Evolutionary conservation across 1,284 basidiomycete genomes (phyloP), one percentile per base, ranked within the genome.

Genomic region (Austroboletus niveus): DNA sequence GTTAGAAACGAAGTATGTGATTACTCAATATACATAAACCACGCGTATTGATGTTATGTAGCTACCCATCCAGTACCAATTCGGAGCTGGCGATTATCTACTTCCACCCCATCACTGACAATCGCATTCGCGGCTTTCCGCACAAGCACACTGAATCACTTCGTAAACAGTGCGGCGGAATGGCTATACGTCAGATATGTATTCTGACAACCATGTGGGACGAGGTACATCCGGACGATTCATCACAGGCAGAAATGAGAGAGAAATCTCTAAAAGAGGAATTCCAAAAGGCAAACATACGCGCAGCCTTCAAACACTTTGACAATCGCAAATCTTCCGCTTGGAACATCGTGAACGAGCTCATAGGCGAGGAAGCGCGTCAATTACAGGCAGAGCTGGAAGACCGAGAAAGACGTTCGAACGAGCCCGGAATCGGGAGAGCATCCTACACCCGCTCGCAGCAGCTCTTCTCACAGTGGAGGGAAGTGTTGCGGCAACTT

Each of bases 161-260:
- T 40, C 51, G 36, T 7, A 53, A 44, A 14, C 17, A 40, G 14
- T 47, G 51, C 17, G 39, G 15, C 12, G 8, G n/a, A 9, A 4
- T 39, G 11, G 17, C 20, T 24, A 31, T 53, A 29, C 35, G 40
- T 42, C 45, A 24, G 5, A 42, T 54, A 35, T 54, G 53, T 31
- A 39, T 54, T 1, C 41, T 54, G 14, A 54, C 52, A 20, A 54
- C 52, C 5, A 53, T 53, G 52, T 53, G 52, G 49, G 43, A 54
- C 51, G 29, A 47, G 7, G 45, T 48, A 31, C 24, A 27, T 27
- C 6, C 24, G 24, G 47, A 27, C 7, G 39, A 42, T 20, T 29
- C 8, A 14, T 22, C 1, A 12, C 45, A 54, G 10, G 52, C 52
- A 8, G 45, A 44, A 17, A 31, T 2, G n/a, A 41, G 41, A 27